These are phyloP conservation scores for Infundibulicybe gibba DNA, from an alignment of 768 basidiomycete species.

Conservation along the genomic window DNA sequence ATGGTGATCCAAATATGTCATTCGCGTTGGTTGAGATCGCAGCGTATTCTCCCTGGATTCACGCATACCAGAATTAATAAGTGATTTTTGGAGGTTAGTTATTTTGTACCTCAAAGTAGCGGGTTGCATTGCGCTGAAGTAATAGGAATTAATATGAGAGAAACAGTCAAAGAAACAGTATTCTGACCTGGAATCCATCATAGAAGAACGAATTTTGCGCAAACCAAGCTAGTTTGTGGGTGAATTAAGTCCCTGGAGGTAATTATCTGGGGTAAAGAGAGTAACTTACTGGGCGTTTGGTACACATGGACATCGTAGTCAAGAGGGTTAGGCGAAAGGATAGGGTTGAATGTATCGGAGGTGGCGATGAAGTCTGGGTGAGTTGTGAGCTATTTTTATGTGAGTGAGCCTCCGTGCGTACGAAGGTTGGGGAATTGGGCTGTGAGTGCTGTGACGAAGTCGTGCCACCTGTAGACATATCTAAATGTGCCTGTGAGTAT, in stretches of 20 bases:
- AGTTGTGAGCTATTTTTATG: not conserved
- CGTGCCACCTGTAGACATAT: not conserved
- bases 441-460: not conserved
- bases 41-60: constrained; percentile 48
- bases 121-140: constrained; percentile 44
- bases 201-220: constrained; percentile 31
- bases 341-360: constrained; percentile 29
- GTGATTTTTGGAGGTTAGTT: constrained; percentile 3
- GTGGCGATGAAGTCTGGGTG: constrained; percentile 51
- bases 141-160: not conserved
- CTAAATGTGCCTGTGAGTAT: not conserved
- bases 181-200: constrained; percentile 22
- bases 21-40: constrained; percentile 44
- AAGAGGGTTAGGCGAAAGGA: constrained; percentile 38
- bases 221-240: constrained; percentile 24
- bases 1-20: constrained; percentile 37
- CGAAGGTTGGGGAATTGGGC: constrained; percentile 1
- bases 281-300: constrained; percentile 39
- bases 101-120: constrained; percentile 38
- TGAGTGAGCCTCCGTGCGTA: not conserved
- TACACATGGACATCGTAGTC: constrained; percentile 56
- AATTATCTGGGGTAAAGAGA: not conserved
- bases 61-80: not conserved
- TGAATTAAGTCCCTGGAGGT: not conserved
- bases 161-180: not conserved